These are phyloP conservation scores for Aureobasidium musti DNA, from an alignment of 2,329 filamentous ascomycete genomes.

Conservation along the genomic window DNA sequence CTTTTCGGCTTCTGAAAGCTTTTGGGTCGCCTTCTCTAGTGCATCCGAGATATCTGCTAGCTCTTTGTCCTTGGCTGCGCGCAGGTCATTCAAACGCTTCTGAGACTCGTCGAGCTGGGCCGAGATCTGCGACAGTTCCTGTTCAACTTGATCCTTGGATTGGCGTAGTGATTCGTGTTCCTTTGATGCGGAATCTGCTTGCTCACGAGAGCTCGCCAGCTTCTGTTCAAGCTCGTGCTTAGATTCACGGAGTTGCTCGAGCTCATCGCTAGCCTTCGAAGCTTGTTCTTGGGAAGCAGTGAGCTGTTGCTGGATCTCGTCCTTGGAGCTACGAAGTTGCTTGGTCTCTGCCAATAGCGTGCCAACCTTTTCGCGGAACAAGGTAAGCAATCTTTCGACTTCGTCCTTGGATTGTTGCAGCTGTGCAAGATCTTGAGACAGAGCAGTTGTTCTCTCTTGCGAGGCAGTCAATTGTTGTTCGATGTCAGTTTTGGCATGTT, in stretches of 20 bases:
- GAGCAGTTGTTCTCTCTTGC: background rate
- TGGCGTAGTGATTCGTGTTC: constrained; percentile 17
- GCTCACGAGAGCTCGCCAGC: background rate
- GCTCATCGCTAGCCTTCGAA: constrained; percentile 18
- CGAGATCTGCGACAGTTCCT: background rate
- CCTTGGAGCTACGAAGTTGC: constrained; percentile 23
- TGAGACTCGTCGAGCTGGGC: background rate
- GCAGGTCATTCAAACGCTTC: background rate
- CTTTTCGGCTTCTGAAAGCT: constrained; percentile 24
- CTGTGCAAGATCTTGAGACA: constrained; percentile 5
- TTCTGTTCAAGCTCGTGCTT: constrained; percentile 13
- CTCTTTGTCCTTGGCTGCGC: constrained; percentile 21
- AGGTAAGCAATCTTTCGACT: constrained; percentile 1
- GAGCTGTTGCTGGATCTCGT: constrained; percentile 27
- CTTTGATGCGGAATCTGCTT: background rate
- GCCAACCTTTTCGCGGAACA: background rate
- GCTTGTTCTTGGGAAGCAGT: constrained; percentile 21
- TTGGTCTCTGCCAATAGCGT: constrained; percentile 17
- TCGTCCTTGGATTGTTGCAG: constrained; percentile 22
- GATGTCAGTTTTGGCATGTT: constrained; percentile 13
- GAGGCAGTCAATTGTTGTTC: constrained; percentile 15
- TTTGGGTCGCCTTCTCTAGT: constrained; percentile 1
- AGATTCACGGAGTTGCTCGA: constrained; percentile 24
- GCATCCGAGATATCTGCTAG: constrained; percentile 2
- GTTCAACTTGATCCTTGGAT: constrained; percentile 9